Evolutionary conservation across 2,329 filamentous ascomycete genomes (phyloP), one percentile per base, ranked within the genome.

Genomic region (Sarocladiaceae sp.): DNA sequence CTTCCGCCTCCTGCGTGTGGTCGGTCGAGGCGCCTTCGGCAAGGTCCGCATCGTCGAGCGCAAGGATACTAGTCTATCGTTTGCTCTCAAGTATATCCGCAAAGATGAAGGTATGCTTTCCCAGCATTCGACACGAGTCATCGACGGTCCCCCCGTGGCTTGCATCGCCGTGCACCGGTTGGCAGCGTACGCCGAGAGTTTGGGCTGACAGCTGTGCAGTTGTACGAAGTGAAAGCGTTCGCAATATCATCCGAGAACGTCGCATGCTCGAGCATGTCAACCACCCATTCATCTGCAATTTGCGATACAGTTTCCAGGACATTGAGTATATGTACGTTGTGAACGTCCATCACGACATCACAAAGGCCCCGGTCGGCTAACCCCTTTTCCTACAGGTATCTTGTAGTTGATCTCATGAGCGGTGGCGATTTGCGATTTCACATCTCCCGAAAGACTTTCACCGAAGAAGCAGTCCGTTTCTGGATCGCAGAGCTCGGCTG

Each of bases 271-370:
- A 99, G 73, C 91, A 97, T 69, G 81, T 99, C 62, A 97, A 96
- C 68, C 94, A 99, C 65, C 91, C 93, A 23, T 99, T 97, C 69
- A 88, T 99, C 60, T 97, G 93, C 76, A 99, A 99, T 71, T 76
- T 99, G 76, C 88, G 94, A 63, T 99, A 97, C 74, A 97, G 92
- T 72, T 99, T 99, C 67, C 94, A 99, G 72, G 94, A 99, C 71
- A 91, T 97, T 62, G 94, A 99, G 71, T 99, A 99, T 72, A 87
- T 99, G 90, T 96, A 78, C 64, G 88, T 29, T n/a, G 18, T 17
- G 22, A 23, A 2, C 44, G 18, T 18, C n/a, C n/a, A 39, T n/a
- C 11, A 12, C 22, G 23, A 37, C 15, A 25, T 33, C 22, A 39
- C 3, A 22, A 5, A 48, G 8, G 44, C 6, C 4, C 11, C 4